Base-by-base conservation (phyloP, 805 yeast genomes). In the Saccharomycopsis sp. region DNA sequence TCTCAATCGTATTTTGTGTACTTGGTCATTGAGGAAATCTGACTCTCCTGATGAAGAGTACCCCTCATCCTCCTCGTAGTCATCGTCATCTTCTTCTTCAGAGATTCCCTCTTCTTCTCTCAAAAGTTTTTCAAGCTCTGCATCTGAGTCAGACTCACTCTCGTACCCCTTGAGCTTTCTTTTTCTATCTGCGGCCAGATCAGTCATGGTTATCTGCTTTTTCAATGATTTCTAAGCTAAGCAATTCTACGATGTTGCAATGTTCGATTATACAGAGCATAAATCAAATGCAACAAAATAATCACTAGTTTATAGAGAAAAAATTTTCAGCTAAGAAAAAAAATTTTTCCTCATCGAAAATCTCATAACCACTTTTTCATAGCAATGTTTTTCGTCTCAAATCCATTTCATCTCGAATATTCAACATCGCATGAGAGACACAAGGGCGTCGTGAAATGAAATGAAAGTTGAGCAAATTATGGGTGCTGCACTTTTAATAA, bases 101-200 rank as follows among this genome's bases (percentile, higher is more conserved):
- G 23, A n/a, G 21, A 52, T 50, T 3, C 63, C 70, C 29, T 77
- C 82, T 63, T 80, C 84, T 60, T 75, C 79, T 5, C 81, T 87
- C 48, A 85, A 67, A n/a, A 86, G 72, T 53, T 73, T 70, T 65
- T 85, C 84, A 59, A 84, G 74, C 64, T 85, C 91, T 3, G 79
- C 85, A 62, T 84, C 90, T 5, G 81, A 77, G 60, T 81, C 85
- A 5, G 59, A 55, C 14, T 60, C 62, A 18, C 48, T 44, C 16
- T 44, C 48, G 48, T 44, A 44, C 20, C 48, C 21, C 8, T n/a
- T 44, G 48, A n/a, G 21, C 48, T 44, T 44, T 44, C 48, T 44
- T 18, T 44, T 44, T 44, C 48, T 44, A 44, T 44, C 21, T 12
- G 48, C 16, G 16, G 16, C 48, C 16, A 18, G 21, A 44, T 44